Percentiles rank a stretch among this genome's conserved stretches.
These are phyloP conservation scores for Coleophoma cylindrospora DNA, from an alignment of 2,329 filamentous ascomycete genomes.

Conservation along the genomic window DNA sequence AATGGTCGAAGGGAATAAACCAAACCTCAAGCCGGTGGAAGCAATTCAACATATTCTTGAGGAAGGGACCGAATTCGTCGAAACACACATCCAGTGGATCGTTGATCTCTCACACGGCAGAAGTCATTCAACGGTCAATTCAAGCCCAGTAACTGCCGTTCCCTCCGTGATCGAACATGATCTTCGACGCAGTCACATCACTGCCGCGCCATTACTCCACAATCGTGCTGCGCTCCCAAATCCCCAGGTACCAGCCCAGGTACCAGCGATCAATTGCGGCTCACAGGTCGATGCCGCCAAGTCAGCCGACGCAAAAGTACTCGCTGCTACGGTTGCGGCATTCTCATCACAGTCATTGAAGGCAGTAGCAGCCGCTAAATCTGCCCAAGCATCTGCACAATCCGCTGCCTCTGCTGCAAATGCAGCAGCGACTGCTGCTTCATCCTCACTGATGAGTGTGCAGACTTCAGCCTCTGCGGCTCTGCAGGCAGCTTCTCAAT, in stretches of 20 bases:
- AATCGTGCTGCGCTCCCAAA: constrained; percentile 12
- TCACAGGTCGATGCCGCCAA: constrained; percentile 11
- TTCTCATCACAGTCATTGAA: constrained; percentile 17
- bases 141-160: neutral
- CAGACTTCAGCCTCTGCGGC: neutral
- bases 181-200: constrained; percentile 11
- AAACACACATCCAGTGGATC: neutral
- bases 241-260: constrained; percentile 15
- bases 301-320: neutral
- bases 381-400: neutral
- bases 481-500: neutral
- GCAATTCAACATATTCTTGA: neutral
- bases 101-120: neutral
- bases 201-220: constrained; percentile 17
- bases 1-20: neutral
- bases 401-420: neutral
- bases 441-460: neutral
- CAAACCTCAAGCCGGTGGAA: neutral
- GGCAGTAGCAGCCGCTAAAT: constrained; percentile 13
- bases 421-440: neutral
- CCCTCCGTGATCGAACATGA: too few relatives aligned
- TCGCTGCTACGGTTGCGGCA: neutral
- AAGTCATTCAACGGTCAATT: neutral
- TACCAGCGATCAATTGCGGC: constrained; percentile 6
- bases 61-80: neutral